Evolutionary conservation across 176 grass and related monocot species (phyloP).

Genomic region (Secale cereale): DNA sequence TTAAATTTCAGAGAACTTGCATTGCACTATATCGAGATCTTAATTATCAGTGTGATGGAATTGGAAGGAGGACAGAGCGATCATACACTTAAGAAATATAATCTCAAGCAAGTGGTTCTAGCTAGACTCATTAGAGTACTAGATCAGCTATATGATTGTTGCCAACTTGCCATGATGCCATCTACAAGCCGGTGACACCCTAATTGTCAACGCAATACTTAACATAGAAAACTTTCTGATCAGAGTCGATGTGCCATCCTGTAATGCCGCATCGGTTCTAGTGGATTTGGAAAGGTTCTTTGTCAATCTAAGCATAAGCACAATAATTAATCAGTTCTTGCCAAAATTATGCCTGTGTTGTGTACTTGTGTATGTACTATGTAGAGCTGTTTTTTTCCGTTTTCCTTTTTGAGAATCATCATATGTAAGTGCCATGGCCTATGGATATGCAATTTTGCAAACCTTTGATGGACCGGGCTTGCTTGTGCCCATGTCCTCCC

Average conservation of each 20-base stretch:
- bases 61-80: too few species aligned
- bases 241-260: neutral
- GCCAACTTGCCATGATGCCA: too few species aligned
- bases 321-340: neutral
- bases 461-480: too few species aligned
- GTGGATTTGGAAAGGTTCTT: neutral
- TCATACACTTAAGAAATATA: neutral
- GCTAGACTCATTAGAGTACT: neutral
- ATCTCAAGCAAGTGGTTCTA: neutral
- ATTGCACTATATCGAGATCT: too few species aligned
- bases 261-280: neutral
- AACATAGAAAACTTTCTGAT: neutral
- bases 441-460: too few species aligned
- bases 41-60: too few species aligned
- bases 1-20: neutral
- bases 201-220: neutral
- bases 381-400: too few species aligned
- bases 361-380: too few species aligned
- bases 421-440: too few species aligned
- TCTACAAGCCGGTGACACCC: neutral
- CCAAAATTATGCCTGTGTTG: neutral
- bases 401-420: too few species aligned
- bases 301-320: neutral
- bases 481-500: too few species aligned
- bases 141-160: neutral